Percentiles rank a stretch among this genome's conserved stretches.
phyloP scores from a whole-genome alignment of 1,284 basidiomycete genomes.

The Pseudozyma pruni region DNA sequence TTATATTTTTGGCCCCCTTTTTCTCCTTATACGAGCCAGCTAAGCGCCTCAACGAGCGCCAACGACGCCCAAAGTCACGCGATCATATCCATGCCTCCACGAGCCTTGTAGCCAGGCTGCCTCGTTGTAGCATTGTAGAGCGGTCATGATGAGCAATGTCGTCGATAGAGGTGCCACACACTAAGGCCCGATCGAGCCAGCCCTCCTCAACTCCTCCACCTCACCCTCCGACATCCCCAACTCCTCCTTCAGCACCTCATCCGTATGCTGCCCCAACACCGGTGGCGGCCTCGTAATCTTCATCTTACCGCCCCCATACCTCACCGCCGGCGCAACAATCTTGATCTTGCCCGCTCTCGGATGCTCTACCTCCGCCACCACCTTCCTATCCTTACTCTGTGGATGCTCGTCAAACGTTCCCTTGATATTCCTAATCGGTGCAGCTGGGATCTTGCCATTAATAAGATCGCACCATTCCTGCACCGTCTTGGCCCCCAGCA shows the following conservation, averaged over 20 bases:
- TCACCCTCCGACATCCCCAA: slow-evolving; percentile 75
- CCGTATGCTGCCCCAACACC: slow-evolving; percentile 68
- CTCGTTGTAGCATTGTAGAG: too few species aligned
- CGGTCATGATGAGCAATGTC: too few species aligned
- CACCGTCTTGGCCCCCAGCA: slow-evolving; percentile 52
- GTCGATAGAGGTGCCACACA: not conserved
- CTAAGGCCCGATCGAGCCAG: slow-evolving; percentile 52
- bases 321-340: slow-evolving; percentile 84
- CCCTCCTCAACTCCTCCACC: slow-evolving; percentile 72
- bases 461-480: slow-evolving; percentile 56
- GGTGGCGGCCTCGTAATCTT: slow-evolving; percentile 55
- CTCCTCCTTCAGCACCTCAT: slow-evolving; percentile 71
- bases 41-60: too few species aligned
- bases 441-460: slow-evolving; percentile 56
- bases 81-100: too few species aligned
- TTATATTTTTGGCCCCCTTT: not conserved
- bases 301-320: slow-evolving; percentile 82
- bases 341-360: slow-evolving; percentile 84
- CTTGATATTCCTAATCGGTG: slow-evolving; percentile 83
- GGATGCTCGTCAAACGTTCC: slow-evolving; percentile 88
- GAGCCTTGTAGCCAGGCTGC: too few species aligned
- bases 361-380: slow-evolving; percentile 74
- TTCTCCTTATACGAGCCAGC: not conserved
- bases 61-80: too few species aligned
- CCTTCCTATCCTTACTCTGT: slow-evolving; percentile 78